A percentile compares a stretch with the other conserved stretches of the same genome.
Conservation (phyloP, 129 eudicot species). For the Glebionis coronaria region DNA sequence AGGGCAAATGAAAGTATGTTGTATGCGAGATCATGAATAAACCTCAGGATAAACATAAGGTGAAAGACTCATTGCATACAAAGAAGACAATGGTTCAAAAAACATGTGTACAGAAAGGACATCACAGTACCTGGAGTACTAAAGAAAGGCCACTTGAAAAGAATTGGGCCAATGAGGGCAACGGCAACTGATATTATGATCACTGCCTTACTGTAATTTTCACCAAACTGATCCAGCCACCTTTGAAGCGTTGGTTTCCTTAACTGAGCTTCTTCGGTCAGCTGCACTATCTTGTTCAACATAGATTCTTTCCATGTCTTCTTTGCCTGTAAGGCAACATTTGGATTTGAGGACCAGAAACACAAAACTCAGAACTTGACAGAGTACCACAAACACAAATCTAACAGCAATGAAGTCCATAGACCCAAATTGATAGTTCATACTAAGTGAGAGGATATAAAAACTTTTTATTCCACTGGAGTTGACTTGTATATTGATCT, state of each 20-base stretch:
- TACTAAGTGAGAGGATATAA: too few species aligned
- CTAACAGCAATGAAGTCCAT: too few species aligned
- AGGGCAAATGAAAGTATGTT: neutral
- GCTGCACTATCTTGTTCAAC: slow-evolving; percentile 81
- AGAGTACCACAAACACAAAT: slow-evolving; percentile 1
- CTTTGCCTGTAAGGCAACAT: slow-evolving; percentile 50
- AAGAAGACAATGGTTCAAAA: neutral
- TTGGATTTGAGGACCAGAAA: slow-evolving; percentile 12
- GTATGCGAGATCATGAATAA: neutral
- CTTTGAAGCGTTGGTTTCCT: slow-evolving; percentile 92
- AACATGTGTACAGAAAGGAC: neutral
- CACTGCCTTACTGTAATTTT: slow-evolving; percentile 79
- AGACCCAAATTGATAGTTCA: too few species aligned
- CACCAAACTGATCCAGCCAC: slow-evolving; percentile 99
- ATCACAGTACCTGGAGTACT: slow-evolving; percentile 71
- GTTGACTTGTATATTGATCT: too few species aligned
- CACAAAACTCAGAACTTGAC: neutral
- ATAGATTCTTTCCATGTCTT: slow-evolving; percentile 96
- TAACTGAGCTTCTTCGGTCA: slow-evolving; percentile 92
- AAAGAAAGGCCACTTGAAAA: slow-evolving; percentile 89
- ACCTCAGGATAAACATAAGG: neutral
- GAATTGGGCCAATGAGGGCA: slow-evolving; percentile 83
- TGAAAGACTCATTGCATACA: neutral
- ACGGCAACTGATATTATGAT: slow-evolving; percentile 65
- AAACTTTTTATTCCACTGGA: too few species aligned